Evolutionary conservation across 2,329 filamentous ascomycete genomes (phyloP), one percentile per base, ranked within the genome.

Genomic region (Penicillium palitans): DNA sequence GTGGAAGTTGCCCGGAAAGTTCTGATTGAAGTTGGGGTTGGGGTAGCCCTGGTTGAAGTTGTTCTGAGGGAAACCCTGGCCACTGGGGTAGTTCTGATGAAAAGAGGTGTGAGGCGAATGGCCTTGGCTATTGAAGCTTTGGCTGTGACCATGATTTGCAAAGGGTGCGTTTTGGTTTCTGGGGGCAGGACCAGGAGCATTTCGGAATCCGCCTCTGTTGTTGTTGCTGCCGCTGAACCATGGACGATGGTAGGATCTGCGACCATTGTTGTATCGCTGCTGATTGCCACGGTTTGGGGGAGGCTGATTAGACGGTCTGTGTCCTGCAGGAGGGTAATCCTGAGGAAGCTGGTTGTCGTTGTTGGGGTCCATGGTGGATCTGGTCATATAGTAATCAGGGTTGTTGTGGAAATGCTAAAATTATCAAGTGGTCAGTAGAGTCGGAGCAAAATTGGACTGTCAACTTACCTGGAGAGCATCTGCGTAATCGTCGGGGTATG

Each of bases 391-490:
- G 37, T 60, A 66, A 19, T 48, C 61, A 3, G 59, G 47, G 29
- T 64, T 46, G 39, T 61, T 61, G 44, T 61, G 57, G 33, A 65
- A 64, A 46, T 57, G 24, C 65, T 66, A 45, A 7, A 13, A n/a
- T 21, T 10, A 40, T 51, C 15, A 44, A 60, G 50, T 42, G 19
- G 47, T 44, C 8, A 42, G 31, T 47, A n/a, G 10, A 17, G 21
- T 53, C 12, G 8, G 17, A 15, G 21, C 2, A 19, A 52, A 40
- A 31, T 7, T 48, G 13, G 21, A 39, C n/a, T 41, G 9, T 17
- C 12, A 8, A 58, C 55, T 39, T 61, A 68, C 72, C 58, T 61
- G 42, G 12, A 57, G 29, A 13, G 54, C 57, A 37, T 59, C 52
- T 15, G 48, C 45, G 31, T 47, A 59, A 39, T 59, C 57, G 21